These are phyloP conservation scores for Cercospora sp. DNA, from an alignment of 2,329 filamentous ascomycete species.

Conservation along the genomic window DNA sequence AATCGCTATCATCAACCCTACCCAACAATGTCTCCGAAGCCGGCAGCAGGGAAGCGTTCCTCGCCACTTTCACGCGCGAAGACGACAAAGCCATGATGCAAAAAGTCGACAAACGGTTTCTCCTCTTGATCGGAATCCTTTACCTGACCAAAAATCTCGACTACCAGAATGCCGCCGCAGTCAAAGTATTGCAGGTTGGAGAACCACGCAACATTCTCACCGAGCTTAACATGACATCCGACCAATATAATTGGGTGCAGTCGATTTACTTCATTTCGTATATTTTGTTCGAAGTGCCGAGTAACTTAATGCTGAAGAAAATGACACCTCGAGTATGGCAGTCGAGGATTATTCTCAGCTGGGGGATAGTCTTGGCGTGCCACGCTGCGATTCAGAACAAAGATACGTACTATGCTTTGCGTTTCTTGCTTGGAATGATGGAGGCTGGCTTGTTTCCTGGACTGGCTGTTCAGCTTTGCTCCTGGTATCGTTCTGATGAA, in stretches of 20 bases:
- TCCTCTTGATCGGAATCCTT: constrained; percentile 44
- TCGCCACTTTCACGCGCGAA: constrained; percentile 43
- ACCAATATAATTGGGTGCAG: constrained; percentile 44
- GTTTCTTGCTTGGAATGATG: constrained; percentile 62
- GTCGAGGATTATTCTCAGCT: constrained; percentile 44
- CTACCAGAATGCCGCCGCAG: constrained; percentile 44
- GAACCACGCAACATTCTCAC: constrained; percentile 42
- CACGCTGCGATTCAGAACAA: constrained; percentile 35
- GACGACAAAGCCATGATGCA: constrained; percentile 43
- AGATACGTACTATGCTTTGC: constrained; percentile 30
- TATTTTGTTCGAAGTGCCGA: constrained; percentile 40
- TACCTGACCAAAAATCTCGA: constrained; percentile 49
- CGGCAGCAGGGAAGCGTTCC: constrained; percentile 36
- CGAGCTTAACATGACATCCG: constrained; percentile 43
- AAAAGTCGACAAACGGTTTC: constrained; percentile 45
- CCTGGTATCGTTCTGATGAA: constrained; percentile 26
- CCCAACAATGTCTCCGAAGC: constrained; percentile 21
- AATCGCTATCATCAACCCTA: background rate
- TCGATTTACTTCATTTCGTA: constrained; percentile 43
- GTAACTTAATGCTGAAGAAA: constrained; percentile 41
- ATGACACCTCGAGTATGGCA: constrained; percentile 41
- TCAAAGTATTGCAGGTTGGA: constrained; percentile 48
- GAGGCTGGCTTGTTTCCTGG: constrained; percentile 65
- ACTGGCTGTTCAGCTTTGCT: constrained; percentile 41
- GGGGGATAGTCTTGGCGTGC: constrained; percentile 55